phyloP scores from a whole-genome alignment of 2,329 filamentous ascomycete species.

The Bipolaris victoriae region DNA sequence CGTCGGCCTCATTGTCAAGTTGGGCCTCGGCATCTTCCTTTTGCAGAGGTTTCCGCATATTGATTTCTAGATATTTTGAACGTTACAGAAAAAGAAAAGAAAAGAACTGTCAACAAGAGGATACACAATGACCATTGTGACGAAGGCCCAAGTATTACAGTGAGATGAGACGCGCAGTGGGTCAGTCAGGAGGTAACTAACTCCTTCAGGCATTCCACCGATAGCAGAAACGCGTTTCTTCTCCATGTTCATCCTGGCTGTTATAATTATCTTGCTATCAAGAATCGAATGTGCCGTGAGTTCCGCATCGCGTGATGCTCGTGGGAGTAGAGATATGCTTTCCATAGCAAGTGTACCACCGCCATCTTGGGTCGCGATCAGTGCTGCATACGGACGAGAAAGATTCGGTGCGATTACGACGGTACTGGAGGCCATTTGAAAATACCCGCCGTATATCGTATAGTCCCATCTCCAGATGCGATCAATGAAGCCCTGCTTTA shows the following conservation, averaged over 20 bases:
- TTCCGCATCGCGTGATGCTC: neutral
- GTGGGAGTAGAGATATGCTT: too few species aligned
- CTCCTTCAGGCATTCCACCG: neutral
- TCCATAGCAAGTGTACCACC: neutral
- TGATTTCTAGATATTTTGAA: neutral
- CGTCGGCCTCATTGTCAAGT: constrained; percentile 15
- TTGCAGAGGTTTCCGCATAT: constrained; percentile 7
- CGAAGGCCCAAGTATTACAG: neutral
- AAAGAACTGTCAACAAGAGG: neutral
- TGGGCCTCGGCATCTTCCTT: neutral
- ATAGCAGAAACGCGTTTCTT: neutral
- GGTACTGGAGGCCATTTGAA: neutral
- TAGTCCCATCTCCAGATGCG: too few species aligned
- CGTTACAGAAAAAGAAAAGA: neutral
- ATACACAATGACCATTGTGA: constrained; percentile 2
- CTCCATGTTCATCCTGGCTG: neutral
- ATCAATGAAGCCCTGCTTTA: too few species aligned
- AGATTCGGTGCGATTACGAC: too few species aligned
- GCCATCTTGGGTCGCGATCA: neutral
- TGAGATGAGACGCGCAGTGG: neutral
- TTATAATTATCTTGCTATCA: neutral
- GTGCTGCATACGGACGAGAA: neutral
- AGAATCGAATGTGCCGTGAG: neutral
- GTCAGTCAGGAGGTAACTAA: neutral
- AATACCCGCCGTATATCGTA: neutral